Conservation (phyloP, 169 alveolate genomes). For the Plasmodium reichenowi region DNA sequence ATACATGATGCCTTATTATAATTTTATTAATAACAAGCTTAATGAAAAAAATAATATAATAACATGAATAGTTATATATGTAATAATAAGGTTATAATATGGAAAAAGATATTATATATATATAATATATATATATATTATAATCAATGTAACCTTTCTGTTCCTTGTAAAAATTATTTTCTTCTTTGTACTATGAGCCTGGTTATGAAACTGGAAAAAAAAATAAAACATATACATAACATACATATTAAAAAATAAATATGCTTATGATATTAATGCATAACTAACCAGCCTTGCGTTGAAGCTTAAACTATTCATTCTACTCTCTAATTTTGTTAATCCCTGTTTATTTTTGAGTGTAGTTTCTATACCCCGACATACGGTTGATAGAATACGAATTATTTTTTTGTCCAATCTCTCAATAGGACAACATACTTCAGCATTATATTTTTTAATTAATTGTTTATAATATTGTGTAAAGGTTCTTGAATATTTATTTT, state of each 20-base stretch:
- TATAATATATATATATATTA: no score
- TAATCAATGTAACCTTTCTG: not conserved
- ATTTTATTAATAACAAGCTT: no score
- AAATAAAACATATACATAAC: not conserved
- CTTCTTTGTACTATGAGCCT: not conserved
- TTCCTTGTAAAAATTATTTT: not conserved
- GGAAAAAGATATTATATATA: no score
- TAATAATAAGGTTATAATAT: no score
- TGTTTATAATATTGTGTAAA: not conserved
- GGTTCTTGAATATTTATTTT: slow-evolving; percentile 1
- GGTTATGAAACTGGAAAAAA: not conserved
- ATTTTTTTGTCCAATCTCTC: slow-evolving; percentile 3
- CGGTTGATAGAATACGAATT: not conserved
- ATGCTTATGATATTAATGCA: not conserved
- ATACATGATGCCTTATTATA: no score
- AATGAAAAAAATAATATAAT: no score
- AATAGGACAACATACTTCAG: not conserved
- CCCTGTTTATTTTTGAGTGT: not conserved
- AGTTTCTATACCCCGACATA: not conserved
- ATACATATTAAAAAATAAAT: no score
- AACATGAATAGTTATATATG: no score
- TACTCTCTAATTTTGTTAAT: not conserved
- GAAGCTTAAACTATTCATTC: not conserved
- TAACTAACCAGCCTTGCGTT: not conserved
- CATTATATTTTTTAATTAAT: slow-evolving; percentile 5